phyloP scores from a whole-genome alignment of 2,329 filamentous ascomycete species.

The Acrodontium crateriforme region DNA sequence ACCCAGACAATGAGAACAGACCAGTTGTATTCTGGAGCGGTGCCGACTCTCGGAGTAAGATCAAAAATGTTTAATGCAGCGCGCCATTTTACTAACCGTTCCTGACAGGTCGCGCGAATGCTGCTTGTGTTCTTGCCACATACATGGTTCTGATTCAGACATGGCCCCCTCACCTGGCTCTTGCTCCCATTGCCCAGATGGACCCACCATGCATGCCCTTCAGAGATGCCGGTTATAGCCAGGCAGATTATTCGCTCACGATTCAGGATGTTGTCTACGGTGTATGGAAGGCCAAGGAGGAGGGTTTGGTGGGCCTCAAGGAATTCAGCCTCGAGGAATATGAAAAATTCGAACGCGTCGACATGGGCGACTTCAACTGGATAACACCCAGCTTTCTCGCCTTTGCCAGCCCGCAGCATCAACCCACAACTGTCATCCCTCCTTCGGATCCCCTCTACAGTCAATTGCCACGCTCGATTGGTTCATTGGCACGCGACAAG shows the following conservation, averaged over 20 bases:
- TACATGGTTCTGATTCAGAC: slow-evolving; percentile 99
- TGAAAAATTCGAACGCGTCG: slow-evolving; percentile 86
- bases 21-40: slow-evolving; percentile 94
- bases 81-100: slow-evolving; percentile 11
- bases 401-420: slow-evolving; percentile 86
- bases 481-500: slow-evolving; percentile 51
- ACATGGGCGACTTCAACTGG: slow-evolving; percentile 99
- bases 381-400: slow-evolving; percentile 88
- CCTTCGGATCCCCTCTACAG: slow-evolving; percentile 60
- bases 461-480: slow-evolving; percentile 60
- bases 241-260: slow-evolving; percentile 89
- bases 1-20: slow-evolving; percentile 76
- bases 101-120: slow-evolving; percentile 65
- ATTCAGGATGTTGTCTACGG: slow-evolving; percentile 97
- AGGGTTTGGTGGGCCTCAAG: slow-evolving; percentile 77
- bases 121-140: slow-evolving; percentile 85
- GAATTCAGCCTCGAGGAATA: slow-evolving; percentile 97
- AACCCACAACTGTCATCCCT: slow-evolving; percentile 58
- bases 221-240: slow-evolving; percentile 93
- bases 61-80: background rate
- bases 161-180: slow-evolving; percentile 89
- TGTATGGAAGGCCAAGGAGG: slow-evolving; percentile 97
- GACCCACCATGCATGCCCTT: slow-evolving; percentile 98
- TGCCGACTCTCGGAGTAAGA: slow-evolving; percentile 68
- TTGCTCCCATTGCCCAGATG: slow-evolving; percentile 90